Evolutionary conservation across 352 stramenopile species (phyloP).

Genomic region (Phytophthora chlamydospora): DNA sequence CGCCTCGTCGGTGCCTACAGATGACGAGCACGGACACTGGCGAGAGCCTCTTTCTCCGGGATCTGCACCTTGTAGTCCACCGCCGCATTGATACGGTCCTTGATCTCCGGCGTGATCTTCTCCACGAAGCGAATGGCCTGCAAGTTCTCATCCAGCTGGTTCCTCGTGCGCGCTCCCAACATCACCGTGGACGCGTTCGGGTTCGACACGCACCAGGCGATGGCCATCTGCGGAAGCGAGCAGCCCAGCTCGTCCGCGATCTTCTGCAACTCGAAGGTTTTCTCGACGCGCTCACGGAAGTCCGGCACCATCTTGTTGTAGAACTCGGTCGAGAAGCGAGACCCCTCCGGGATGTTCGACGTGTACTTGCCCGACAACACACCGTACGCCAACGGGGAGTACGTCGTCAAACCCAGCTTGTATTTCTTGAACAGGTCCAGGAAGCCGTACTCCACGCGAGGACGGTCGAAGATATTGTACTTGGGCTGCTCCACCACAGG

Average conservation of each 20-base stretch:
- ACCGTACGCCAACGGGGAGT: constrained; percentile 48
- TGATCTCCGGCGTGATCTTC: constrained; percentile 59
- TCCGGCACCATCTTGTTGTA: constrained; percentile 40
- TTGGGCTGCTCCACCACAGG: constrained; percentile 58
- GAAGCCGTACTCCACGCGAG: constrained; percentile 62
- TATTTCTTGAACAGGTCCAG: constrained; percentile 58
- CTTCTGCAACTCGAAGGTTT: constrained; percentile 42
- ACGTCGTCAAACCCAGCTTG: constrained; percentile 61
- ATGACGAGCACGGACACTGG: constrained; percentile 20
- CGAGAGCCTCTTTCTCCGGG: constrained; percentile 27
- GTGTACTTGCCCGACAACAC: constrained; percentile 68
- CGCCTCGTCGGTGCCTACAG: constrained; percentile 16
- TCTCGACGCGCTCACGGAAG: constrained; percentile 32
- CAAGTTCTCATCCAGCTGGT: constrained; percentile 68
- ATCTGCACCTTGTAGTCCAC: constrained; percentile 38
- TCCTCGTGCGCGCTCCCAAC: constrained; percentile 48
- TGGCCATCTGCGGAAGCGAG: constrained; percentile 29
- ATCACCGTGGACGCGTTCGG: constrained; percentile 56
- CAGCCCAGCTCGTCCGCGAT: constrained; percentile 44
- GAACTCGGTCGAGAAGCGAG: constrained; percentile 35
- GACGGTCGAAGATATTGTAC: constrained; percentile 76
- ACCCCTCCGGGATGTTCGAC: constrained; percentile 23
- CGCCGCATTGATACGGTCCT: constrained; percentile 58
- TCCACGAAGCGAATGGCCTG: constrained; percentile 42
- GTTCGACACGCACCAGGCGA: constrained; percentile 51